Percentiles rank a stretch among this genome's conserved stretches.
Evolutionary conservation across 257 asterid species (phyloP).

Genomic region (Nicotiana tabacum): DNA sequence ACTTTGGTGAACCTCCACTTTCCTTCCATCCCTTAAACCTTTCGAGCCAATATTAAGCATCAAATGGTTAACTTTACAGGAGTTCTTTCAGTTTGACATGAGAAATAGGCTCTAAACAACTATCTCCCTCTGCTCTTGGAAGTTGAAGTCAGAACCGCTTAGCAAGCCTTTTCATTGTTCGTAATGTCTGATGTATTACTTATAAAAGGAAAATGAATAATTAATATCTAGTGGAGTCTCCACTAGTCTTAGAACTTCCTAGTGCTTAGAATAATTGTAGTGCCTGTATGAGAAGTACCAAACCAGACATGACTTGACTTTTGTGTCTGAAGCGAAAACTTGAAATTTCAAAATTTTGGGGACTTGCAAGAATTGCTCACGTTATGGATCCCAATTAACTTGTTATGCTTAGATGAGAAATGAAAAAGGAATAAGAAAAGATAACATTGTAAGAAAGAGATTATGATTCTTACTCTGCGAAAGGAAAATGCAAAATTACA

Average conservation of each 20-base stretch:
- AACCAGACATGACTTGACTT: background rate
- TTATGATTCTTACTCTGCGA: background rate
- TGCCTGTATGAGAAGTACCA: background rate
- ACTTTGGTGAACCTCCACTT: background rate
- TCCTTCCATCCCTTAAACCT: background rate
- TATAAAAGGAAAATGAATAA: background rate
- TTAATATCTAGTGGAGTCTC: background rate
- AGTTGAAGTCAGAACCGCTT: background rate
- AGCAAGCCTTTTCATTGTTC: background rate
- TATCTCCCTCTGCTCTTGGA: background rate
- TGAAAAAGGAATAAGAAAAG: background rate
- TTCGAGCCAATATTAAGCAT: background rate
- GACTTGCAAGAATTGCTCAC: background rate
- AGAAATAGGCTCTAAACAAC: background rate
- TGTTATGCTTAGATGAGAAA: background rate
- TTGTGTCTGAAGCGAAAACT: background rate
- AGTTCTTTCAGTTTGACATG: background rate
- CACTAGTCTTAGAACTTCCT: background rate
- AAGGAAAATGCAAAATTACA: background rate
- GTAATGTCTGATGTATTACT: background rate
- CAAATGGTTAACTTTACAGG: background rate
- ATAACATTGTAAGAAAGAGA: background rate
- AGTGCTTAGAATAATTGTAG: background rate
- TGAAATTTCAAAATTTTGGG: background rate
- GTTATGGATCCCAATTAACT: background rate